Conservation (phyloP, 2,329 filamentous ascomycete genomes). For the Cladophialophora carrionii region DNA sequence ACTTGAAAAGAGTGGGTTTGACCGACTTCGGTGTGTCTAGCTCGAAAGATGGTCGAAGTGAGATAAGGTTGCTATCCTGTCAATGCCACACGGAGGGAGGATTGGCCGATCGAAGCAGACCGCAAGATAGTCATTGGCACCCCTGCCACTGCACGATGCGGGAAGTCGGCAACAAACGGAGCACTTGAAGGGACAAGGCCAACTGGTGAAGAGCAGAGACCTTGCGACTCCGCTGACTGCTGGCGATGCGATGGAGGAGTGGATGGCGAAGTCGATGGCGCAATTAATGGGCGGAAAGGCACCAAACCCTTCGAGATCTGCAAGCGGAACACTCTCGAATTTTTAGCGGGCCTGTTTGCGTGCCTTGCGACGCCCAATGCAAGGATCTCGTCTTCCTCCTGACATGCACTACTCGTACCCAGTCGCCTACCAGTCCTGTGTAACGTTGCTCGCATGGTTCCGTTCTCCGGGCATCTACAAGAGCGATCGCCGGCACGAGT, state of each 20-base stretch:
- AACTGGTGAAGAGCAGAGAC: background rate
- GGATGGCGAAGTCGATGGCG: no score
- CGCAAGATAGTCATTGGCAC: slow-evolving; percentile 15
- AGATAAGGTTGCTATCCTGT: slow-evolving; percentile 29
- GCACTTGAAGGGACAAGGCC: background rate
- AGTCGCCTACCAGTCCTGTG: background rate
- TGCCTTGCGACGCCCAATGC: background rate
- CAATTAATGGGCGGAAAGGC: slow-evolving; percentile 8
- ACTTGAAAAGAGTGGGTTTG: slow-evolving; percentile 19
- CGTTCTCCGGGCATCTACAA: background rate
- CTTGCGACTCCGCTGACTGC: background rate
- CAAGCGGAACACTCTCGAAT: background rate
- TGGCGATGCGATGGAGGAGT: background rate
- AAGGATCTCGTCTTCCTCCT: background rate
- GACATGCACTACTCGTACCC: background rate
- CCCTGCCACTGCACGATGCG: background rate
- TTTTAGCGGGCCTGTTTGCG: slow-evolving; percentile 2
- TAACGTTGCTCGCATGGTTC: background rate
- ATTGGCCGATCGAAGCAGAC: slow-evolving; percentile 8
- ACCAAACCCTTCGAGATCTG: background rate
- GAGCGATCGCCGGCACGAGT: slow-evolving; percentile 9
- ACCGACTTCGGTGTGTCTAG: slow-evolving; percentile 20
- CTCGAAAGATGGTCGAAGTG: slow-evolving; percentile 19
- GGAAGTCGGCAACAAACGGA: background rate
- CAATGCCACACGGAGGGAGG: background rate